Percentiles rank a stretch among this genome's conserved stretches.
phyloP scores from a whole-genome alignment of 495 filamentous ascomycete genomes.

The Letharia columbiana region DNA sequence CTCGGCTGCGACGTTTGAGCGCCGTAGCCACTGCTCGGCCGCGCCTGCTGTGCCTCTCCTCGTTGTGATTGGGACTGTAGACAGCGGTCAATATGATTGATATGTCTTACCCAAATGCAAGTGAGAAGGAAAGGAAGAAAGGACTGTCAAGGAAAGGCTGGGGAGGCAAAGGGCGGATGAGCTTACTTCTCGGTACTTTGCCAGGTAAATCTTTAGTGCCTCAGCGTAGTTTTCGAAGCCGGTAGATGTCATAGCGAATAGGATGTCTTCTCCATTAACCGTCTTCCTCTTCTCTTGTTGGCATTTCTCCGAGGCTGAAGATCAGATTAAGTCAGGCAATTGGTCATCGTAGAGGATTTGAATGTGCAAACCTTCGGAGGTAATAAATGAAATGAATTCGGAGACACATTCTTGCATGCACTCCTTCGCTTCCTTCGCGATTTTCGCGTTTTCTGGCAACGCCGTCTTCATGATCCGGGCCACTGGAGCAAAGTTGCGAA shows the following conservation, averaged over 20 bases:
- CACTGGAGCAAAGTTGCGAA: conserved; percentile 82
- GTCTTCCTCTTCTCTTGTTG: conserved; percentile 99
- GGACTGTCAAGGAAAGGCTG: conserved; percentile 8
- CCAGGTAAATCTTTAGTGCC: conserved; percentile 93
- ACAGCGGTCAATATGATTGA: conserved; percentile 29
- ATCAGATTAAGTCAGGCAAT: conserved; percentile 31
- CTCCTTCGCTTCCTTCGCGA: conserved; percentile 98
- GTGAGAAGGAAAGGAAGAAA: neutral
- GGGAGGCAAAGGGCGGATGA: conserved; percentile 28
- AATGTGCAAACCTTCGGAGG: conserved; percentile 72
- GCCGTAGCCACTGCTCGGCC: conserved; percentile 60
- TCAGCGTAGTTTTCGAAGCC: conserved; percentile 99
- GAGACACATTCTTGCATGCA: conserved; percentile 99
- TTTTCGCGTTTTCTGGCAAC: conserved; percentile 96
- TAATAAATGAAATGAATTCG: conserved; percentile 99
- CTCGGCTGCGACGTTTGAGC: conserved; percentile 29
- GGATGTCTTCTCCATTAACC: conserved; percentile 95
- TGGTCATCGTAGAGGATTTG: conserved; percentile 18
- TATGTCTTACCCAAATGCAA: neutral
- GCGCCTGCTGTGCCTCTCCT: conserved; percentile 63
- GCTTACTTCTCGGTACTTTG: conserved; percentile 94
- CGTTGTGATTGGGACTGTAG: conserved; percentile 66
- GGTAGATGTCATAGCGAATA: conserved; percentile 97
- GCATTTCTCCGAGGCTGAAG: conserved; percentile 91
- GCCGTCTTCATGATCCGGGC: conserved; percentile 98